Evolutionary conservation across 2,329 filamentous ascomycete species (phyloP).

Genomic region (Ilyonectria robusta): DNA sequence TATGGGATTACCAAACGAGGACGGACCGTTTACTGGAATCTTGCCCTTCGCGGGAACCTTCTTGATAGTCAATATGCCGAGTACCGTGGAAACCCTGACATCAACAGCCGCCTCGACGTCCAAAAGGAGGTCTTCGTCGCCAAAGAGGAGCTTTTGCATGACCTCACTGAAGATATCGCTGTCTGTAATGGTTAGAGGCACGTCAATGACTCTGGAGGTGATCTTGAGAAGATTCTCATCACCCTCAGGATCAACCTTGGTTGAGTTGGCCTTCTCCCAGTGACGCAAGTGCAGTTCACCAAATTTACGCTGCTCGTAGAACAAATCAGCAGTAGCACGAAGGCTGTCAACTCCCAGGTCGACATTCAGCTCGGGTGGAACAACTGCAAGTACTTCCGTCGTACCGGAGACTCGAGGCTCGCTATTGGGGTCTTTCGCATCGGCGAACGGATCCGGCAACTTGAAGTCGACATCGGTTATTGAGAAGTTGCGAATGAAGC

Average conservation of each 20-base stretch:
- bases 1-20: slow-evolving; percentile 61
- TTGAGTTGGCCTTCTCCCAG: slow-evolving; percentile 90
- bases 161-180: slow-evolving; percentile 84
- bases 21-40: slow-evolving; percentile 95
- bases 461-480: slow-evolving; percentile 88
- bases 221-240: slow-evolving; percentile 78
- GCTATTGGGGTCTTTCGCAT: slow-evolving; percentile 79
- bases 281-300: slow-evolving; percentile 83
- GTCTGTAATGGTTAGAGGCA: slow-evolving; percentile 87
- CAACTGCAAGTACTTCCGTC: slow-evolving; percentile 81
- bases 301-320: slow-evolving; percentile 82
- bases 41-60: slow-evolving; percentile 88
- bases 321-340: slow-evolving; percentile 83
- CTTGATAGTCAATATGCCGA: slow-evolving; percentile 86
- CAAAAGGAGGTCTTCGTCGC: slow-evolving; percentile 77
- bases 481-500: slow-evolving; percentile 89
- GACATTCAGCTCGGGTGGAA: slow-evolving; percentile 91
- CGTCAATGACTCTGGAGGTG: slow-evolving; percentile 81
- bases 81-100: slow-evolving; percentile 83
- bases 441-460: slow-evolving; percentile 84
- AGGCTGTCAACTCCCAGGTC: slow-evolving; percentile 83
- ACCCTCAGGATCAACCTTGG: slow-evolving; percentile 69
- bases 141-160: slow-evolving; percentile 85
- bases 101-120: slow-evolving; percentile 86
- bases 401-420: slow-evolving; percentile 87